Evolutionary conservation across 805 yeast species (phyloP).

Genomic region (Lipomyces spencermartinsiae): DNA sequence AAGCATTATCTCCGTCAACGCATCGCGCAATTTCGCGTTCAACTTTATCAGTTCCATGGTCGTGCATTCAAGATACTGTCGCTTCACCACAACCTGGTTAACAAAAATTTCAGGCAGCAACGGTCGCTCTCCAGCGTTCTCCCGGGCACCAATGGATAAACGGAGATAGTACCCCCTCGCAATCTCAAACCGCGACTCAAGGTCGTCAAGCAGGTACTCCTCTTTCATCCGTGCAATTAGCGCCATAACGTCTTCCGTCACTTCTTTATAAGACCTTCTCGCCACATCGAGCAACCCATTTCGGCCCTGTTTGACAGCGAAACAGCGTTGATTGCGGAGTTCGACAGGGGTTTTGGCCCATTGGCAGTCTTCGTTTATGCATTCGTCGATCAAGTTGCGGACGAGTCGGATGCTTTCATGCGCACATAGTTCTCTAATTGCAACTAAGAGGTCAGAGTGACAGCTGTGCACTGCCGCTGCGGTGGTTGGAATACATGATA

Average conservation of each 20-base stretch:
- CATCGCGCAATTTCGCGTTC: slow-evolving; percentile 51
- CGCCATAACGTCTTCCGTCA: slow-evolving; percentile 49
- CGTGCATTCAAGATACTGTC: slow-evolving; percentile 49
- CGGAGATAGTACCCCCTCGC: slow-evolving; percentile 51
- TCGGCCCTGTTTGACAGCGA: slow-evolving; percentile 53
- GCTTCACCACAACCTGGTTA: slow-evolving; percentile 43
- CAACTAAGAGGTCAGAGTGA: slow-evolving; percentile 30
- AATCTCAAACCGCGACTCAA: slow-evolving; percentile 49
- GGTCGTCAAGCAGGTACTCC: slow-evolving; percentile 37
- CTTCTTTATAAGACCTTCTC: slow-evolving; percentile 50
- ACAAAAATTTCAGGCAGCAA: slow-evolving; percentile 48
- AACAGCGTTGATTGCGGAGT: slow-evolving; percentile 53
- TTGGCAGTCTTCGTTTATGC: slow-evolving; percentile 52
- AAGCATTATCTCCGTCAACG: slow-evolving; percentile 51
- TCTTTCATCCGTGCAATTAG: slow-evolving; percentile 43
- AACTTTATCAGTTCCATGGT: slow-evolving; percentile 52
- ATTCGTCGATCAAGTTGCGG: slow-evolving; percentile 43
- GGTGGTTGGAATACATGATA: slow-evolving; percentile 41
- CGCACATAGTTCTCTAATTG: slow-evolving; percentile 41
- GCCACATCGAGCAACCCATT: slow-evolving; percentile 57
- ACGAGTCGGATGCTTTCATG: slow-evolving; percentile 43
- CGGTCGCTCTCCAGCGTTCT: slow-evolving; percentile 20
- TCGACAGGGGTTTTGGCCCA: slow-evolving; percentile 53
- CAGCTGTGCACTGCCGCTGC: slow-evolving; percentile 33
- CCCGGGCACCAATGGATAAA: slow-evolving; percentile 34